Evolutionary conservation across 1,139 yeast species (phyloP), one percentile per base, ranked within the genome.

Genomic region (Magnusiomyces starmeri): DNA sequence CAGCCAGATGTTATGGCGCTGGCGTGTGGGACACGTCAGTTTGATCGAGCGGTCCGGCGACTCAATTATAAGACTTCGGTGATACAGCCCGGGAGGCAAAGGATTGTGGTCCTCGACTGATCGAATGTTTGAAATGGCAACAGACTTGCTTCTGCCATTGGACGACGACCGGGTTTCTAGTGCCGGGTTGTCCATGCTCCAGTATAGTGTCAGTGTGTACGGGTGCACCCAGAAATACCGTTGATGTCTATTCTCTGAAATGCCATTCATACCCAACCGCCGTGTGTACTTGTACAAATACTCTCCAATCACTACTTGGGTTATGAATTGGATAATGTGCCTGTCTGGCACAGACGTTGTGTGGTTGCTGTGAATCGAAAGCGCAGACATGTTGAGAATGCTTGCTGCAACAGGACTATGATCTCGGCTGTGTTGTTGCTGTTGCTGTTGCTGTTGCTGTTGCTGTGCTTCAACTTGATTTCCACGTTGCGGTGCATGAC

Each of bases 221-320:
- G 98, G 98, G 69, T 92, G 96, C 43, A 92, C 82, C 97, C 97
- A 92, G 76, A 92, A 92, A 69, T 82, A 92, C 58, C 97, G 77
- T 65, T 85, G 94, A 64, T 92, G 98, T 55, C 97, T 78, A 49
- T 78, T 79, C 53, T 85, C 92, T 0, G 94, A 79, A 44, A 88
- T 78, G 1, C 88, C 79, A 50, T 85, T 79, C 52, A 87, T 75
- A 16, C 88, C 85, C 12, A 94, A 87, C 56, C 82, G 79, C 51
- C 95, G 81, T 67, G 84, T 87, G 66, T 92, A 90, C 68, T 92
- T 92, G 78, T 78, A 84, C 57, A 89, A 73, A 59, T 82, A 88
- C 66, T 90, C 97, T 53, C 98, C 98, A 67, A 90, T 85, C 48
- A 92, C 90, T 7, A 94, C 85, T 67, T 89, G 96, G 0, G 97